Evolutionary conservation across 108 stramenopile genomes (phyloP), one percentile per base, ranked within the genome.

Genomic region (Discostella stelligeroides): DNA sequence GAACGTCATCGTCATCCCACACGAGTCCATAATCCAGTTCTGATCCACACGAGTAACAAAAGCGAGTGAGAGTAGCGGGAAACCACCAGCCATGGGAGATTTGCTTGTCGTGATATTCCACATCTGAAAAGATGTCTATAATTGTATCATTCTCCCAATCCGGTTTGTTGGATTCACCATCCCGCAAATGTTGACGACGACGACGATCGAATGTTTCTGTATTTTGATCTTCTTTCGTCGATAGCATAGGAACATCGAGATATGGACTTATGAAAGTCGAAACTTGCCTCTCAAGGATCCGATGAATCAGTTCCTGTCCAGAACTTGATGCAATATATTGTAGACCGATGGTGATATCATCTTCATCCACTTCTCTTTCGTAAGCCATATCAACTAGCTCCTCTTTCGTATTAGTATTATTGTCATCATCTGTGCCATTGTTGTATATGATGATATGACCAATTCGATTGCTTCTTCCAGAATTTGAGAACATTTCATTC

Each of bases 71-170:
- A 34, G 75, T 76, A 8, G 54, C 67, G 13, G 75, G 67, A 23
- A 68, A 76, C 24, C 53, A 75, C 74, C 74, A 75, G 2, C 74
- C 74, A 62, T 75, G 58, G 18, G 66, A 37, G 0, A 75, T 55
- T 28, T 40, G 25, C 24, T 59, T 7, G 49, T 75, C 67, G 23
- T 53, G 64, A 37, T 47, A 38, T 23, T 1, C 21, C 7, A 18
- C 24, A 48, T 28, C 38, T 14, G 25, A 46, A n/a, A 43, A 56
- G 38, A 65, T 53, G 57, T 54, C 41, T 66, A 60, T 38, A 3
- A 46, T 58, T 24, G 75, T 63, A 12, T 61, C 45, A n/a, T 55
- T 54, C 7, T 57, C 53, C 15, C 29, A 53, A 47, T 49, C n/a
- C n/a, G n/a, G n/a, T n/a, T n/a, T n/a, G n/a, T n/a, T n/a, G n/a